Percentiles rank a stretch among this genome's conserved stretches.
phyloP scores from a whole-genome alignment of 106 monocot species.

The Phalaenopsis aphrodite region DNA sequence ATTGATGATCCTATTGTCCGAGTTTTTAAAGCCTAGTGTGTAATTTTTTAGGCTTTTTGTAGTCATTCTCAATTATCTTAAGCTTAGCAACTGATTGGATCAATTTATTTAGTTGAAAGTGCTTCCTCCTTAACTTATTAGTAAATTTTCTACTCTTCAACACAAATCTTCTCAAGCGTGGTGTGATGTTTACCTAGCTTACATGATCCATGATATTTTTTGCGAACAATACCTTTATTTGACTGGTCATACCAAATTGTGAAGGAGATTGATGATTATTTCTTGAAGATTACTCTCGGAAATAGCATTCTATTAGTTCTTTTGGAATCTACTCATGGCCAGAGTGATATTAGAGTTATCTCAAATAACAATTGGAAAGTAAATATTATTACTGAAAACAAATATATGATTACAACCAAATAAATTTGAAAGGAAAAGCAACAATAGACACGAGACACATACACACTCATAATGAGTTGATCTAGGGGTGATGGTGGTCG shows the following conservation, averaged over 20 bases:
- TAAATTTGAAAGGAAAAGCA: too few species aligned
- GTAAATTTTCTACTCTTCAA: conserved; percentile 1
- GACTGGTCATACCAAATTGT: conserved; percentile 14
- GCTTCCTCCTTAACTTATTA: conserved; percentile 51
- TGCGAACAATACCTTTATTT: too few species aligned
- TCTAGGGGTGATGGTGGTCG: too few species aligned
- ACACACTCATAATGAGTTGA: too few species aligned
- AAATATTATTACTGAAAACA: too few species aligned
- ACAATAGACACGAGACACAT: too few species aligned
- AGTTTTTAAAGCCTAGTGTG: conserved; percentile 38
- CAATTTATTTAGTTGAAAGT: conserved; percentile 35
- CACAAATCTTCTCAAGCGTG: not conserved
- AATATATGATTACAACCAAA: too few species aligned
- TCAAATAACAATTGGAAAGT: too few species aligned
- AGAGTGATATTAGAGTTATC: not conserved
- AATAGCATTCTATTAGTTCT: conserved; percentile 49
- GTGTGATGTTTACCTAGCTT: too few species aligned
- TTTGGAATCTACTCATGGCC: conserved; percentile 37
- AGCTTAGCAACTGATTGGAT: conserved; percentile 39
- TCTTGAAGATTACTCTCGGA: conserved; percentile 77
- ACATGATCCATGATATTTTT: too few species aligned
- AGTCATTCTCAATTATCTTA: conserved; percentile 50
- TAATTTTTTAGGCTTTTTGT: conserved; percentile 29
- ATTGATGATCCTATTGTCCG: too few species aligned
- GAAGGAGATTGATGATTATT: conserved; percentile 86